A percentile compares a stretch with the other conserved stretches of the same genome.
phyloP scores from a whole-genome alignment of 108 stramenopile species.

The Discostella stelligeroides region DNA sequence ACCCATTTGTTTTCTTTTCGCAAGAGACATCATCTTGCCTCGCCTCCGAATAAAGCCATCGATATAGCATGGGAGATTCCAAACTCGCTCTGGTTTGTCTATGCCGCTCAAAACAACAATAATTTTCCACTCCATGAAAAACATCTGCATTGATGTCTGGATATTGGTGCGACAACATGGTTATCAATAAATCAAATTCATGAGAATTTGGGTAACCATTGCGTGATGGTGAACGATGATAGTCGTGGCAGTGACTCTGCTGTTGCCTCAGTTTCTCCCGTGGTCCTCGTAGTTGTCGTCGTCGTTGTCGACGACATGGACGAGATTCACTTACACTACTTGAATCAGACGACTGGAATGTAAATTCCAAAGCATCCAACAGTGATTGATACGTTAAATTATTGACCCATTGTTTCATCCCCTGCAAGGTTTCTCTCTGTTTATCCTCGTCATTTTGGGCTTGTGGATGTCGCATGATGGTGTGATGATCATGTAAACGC shows the following conservation, averaged over 20 bases:
- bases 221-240: background rate
- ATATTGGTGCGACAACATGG: slow-evolving; percentile 25
- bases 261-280: background rate
- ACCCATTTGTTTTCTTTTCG: background rate
- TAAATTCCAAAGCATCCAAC: slow-evolving; percentile 28
- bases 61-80: slow-evolving; percentile 22
- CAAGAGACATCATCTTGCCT: slow-evolving; percentile 1
- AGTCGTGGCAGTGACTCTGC: background rate
- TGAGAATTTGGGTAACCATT: slow-evolving; percentile 13
- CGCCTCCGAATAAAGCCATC: slow-evolving; percentile 22
- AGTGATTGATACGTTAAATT: slow-evolving; percentile 30
- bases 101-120: slow-evolving; percentile 1
- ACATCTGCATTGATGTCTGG: slow-evolving; percentile 4
- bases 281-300: background rate
- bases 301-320: background rate
- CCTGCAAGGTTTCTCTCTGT: slow-evolving; percentile 13
- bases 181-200: slow-evolving; percentile 29
- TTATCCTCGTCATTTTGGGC: background rate
- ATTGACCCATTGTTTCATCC: slow-evolving; percentile 36
- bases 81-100: slow-evolving; percentile 3
- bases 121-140: slow-evolving; percentile 3
- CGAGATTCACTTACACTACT: background rate
- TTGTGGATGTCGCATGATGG: background rate
- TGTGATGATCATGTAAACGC: too few relatives aligned
- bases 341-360: slow-evolving; percentile 19